Base-by-base conservation (phyloP, 805 yeast species). In the Candida coquimbonensis region DNA sequence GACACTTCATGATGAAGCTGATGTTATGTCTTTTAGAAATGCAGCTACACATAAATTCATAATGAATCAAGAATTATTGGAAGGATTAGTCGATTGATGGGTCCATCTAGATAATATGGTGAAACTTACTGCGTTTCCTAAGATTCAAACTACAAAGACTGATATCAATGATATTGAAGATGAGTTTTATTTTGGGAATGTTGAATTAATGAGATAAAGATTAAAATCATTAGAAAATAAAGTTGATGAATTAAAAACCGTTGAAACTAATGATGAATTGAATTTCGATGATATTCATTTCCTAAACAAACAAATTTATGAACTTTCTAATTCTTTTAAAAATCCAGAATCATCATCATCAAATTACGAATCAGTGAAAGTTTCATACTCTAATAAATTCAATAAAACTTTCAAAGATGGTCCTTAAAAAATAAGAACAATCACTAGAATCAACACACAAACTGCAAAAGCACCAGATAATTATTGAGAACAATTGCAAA, bases 1-100 rank as follows among this genome's bases (percentile, higher is more conserved):
- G 8, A 54, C 59, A 3, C 47, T 59, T 42, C 80, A 75, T 49
- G 81, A 76, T 49, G 80, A 75, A 51, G 78, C 78, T 1, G 81
- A 76, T 51, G 68, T 75, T 41, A 70, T 75, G 56, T 68, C 72
- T 7, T 75, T 70, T 56, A 55, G 79, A 29, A 59, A 65, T 3
- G 77, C 73, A 41, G 75, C 77, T 1, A 60, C 71, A 19, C 59
- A 63, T 32, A 52, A 78, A 45, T 74, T 70, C 48, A 56, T 70
- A 8, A 59, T 65, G 38, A 76, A 75, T 53, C 80, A 74, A 39
- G 80, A 75, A 44, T 64, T 67, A 37, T 56, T 76, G 50, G 80
- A 76, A 47, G 72, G 69, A 47, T 66, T 74, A 26, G 64, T 72
- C 2, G 70, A 72, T 44, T 73, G 73, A 51, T 67, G 69, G 52